Evolutionary conservation across 2,329 filamentous ascomycete species (phyloP), one percentile per base, ranked within the genome.

Genomic region (Aspergillus sp.): DNA sequence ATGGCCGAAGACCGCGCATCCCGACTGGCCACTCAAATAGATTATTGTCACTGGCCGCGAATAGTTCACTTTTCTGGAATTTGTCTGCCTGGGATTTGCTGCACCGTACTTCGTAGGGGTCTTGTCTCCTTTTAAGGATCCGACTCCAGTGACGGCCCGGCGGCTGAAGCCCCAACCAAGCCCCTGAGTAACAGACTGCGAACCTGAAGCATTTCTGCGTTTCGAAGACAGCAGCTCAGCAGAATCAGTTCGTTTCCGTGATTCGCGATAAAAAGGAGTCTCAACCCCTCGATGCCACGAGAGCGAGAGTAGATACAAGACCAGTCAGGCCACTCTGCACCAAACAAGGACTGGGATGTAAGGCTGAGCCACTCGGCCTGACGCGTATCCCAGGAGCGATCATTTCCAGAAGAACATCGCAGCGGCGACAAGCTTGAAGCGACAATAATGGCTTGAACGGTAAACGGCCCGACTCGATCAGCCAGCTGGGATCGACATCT

Each of bases 311-410:
- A 27, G 25, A 27, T 8, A 8, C 6, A 25, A 4, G 23, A 7
- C 23, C 23, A 25, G 23, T 25, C 6, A 25, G 23, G 7, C 23
- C 23, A 25, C 27, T 31, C 19, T 45, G 37, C 21, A 23, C 43
- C 31, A 14, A 31, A 9, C 44, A 27, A 25, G n/a, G 41, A n/a
- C 39, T 25, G 6, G 23, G 48, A 7, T 52, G 39, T 53, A 19
- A 39, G 31, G n/a, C 48, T 39, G 17, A 21, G 19, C 21, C 23
- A 31, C 27, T 25, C 23, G n/a, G 45, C 41, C 50, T 60, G 60
- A 64, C 62, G 58, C 62, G 60, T 61, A 62, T 55, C 44, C 52
- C 46, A 46, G 39, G 53, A 61, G 60, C 62, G 60, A 64, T 64
- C 60, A 21, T 54, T 63, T 52, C 58, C 56, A 31, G 25, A 52